Conservation (phyloP, 495 filamentous ascomycete genomes). For the Penicillium herquei region DNA sequence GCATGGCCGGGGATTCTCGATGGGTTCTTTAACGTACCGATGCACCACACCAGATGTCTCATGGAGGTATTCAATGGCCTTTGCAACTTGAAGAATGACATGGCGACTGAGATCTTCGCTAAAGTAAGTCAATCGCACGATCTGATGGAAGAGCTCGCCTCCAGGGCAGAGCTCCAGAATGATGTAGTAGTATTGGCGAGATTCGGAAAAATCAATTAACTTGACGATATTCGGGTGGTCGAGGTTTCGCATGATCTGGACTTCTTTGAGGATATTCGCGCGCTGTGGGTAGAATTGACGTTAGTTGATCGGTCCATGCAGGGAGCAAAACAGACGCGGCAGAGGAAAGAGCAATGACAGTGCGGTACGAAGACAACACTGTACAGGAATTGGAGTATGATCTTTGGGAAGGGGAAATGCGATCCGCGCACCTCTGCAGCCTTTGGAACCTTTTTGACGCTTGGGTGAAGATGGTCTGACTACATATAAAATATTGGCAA, state of each 20-base stretch:
- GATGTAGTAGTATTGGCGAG: slow-evolving; percentile 94
- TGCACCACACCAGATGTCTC: slow-evolving; percentile 95
- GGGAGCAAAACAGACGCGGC: background rate
- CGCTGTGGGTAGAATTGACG: slow-evolving; percentile 52
- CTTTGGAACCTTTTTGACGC: slow-evolving; percentile 91
- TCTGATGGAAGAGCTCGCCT: slow-evolving; percentile 97
- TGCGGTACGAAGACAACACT: slow-evolving; percentile 6
- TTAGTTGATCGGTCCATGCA: background rate
- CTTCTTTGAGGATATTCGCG: slow-evolving; percentile 96
- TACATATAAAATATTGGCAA: slow-evolving; percentile 41
- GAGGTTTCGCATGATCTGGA: slow-evolving; percentile 95
- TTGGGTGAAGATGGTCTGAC: slow-evolving; percentile 85
- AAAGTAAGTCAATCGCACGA: slow-evolving; percentile 97
- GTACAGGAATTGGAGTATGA: slow-evolving; percentile 18
- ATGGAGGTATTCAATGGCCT: slow-evolving; percentile 90
- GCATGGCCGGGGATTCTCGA: slow-evolving; percentile 14
- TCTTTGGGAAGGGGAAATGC: slow-evolving; percentile 33
- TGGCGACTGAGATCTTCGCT: slow-evolving; percentile 93
- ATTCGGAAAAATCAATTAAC: slow-evolving; percentile 90
- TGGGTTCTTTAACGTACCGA: slow-evolving; percentile 62
- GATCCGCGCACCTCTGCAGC: slow-evolving; percentile 90
- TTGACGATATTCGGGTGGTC: slow-evolving; percentile 95
- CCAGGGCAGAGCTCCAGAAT: slow-evolving; percentile 93
- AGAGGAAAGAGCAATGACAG: background rate
- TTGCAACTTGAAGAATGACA: slow-evolving; percentile 90